Conservation (phyloP, 2,329 filamentous ascomycete genomes). For the Neofusicoccum sp. region DNA sequence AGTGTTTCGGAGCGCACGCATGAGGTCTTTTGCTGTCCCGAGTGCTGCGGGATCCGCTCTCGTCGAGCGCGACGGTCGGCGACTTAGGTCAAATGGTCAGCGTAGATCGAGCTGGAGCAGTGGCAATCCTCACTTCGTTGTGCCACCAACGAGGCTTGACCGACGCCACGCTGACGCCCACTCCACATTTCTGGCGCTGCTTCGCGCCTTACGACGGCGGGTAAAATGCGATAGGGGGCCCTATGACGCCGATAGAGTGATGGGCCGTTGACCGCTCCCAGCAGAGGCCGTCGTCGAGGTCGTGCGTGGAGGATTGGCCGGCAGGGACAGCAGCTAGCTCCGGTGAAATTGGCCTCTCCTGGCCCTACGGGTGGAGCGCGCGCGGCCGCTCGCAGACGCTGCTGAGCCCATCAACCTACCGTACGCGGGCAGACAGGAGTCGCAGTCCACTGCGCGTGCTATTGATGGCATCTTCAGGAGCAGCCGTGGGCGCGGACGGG, state of each 20-base stretch:
- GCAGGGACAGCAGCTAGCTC: not conserved
- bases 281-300: not conserved
- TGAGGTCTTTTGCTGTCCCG: no score
- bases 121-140: constrained; percentile 4
- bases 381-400: no score
- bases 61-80: not conserved
- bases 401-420: constrained; percentile 3
- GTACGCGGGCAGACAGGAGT: constrained; percentile 8
- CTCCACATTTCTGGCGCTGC: constrained; percentile 6
- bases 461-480: constrained; percentile 9
- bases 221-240: not conserved
- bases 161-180: constrained; percentile 3
- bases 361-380: constrained; percentile 10
- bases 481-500: constrained; percentile 2
- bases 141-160: not conserved
- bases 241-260: constrained; percentile 2
- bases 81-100: not conserved
- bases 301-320: constrained; percentile 10
- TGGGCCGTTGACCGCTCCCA: not conserved
- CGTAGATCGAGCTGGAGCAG: constrained; percentile 1
- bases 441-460: not conserved
- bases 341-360: not conserved
- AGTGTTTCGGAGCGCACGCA: no score
- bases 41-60: no score
- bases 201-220: constrained; percentile 7